Conservation (phyloP, 139 green algal species). For the Eudorina sp. region DNA sequence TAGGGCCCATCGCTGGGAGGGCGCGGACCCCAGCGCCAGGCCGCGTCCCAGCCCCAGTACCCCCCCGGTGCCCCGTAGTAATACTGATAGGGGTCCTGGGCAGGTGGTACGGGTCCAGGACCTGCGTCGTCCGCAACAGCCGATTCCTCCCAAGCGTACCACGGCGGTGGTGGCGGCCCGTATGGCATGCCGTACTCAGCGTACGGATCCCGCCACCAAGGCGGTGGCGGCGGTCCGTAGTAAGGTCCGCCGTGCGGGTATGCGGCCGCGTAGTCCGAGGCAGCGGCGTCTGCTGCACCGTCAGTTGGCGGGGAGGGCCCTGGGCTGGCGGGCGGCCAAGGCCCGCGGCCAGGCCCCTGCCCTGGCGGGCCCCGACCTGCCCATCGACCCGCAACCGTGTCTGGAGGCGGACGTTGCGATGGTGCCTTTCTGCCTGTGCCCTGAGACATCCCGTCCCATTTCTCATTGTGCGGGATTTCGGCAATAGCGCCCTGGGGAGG, state of each 20-base stretch:
- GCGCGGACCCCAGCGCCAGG: neutral
- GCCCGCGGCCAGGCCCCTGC: neutral
- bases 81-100: conserved; percentile 13
- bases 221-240: conserved; percentile 10
- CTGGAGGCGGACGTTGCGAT: too few species aligned
- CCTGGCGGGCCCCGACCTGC: neutral
- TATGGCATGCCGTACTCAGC: neutral
- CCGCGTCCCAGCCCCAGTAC: neutral
- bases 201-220: neutral
- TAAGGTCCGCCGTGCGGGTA: neutral
- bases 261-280: neutral
- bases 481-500: too few species aligned
- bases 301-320: neutral
- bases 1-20: neutral
- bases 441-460: too few species aligned
- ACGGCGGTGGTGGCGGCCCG: neutral
- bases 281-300: neutral
- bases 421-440: too few species aligned
- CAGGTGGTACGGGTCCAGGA: too few species aligned
- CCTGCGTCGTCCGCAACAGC: neutral
- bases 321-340: neutral
- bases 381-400: too few species aligned
- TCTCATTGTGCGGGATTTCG: too few species aligned
- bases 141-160: neutral
- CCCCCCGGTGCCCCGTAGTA: neutral